A percentile compares a stretch with the other conserved stretches of the same genome.
phyloP scores from a whole-genome alignment of 116 monocot genomes.

The Iris pallida region DNA sequence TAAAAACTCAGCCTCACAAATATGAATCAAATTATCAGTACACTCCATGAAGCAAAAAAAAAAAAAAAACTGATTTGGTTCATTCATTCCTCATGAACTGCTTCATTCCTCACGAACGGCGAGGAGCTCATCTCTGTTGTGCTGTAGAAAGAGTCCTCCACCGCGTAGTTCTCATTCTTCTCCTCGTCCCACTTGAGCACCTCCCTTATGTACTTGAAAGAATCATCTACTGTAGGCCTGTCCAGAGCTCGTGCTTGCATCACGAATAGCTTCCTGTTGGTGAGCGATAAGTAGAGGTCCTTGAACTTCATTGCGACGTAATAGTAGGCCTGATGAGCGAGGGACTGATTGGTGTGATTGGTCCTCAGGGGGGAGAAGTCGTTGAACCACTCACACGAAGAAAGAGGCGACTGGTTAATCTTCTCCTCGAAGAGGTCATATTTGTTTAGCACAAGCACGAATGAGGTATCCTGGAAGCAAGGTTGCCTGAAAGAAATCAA shows the following conservation, averaged over 20 bases:
- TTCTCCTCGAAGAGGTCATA: constrained; percentile 38
- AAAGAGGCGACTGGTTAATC: constrained; percentile 13
- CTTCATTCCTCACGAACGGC: constrained; percentile 44
- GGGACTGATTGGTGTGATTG: constrained; percentile 22
- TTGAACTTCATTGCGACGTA: constrained; percentile 35
- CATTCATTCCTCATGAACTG: no score
- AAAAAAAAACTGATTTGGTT: no score
- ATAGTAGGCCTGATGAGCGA: constrained; percentile 28
- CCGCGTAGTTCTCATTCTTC: constrained; percentile 24
- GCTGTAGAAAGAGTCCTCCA: constrained; percentile 69
- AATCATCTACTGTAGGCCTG: constrained; percentile 23
- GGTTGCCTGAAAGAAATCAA: constrained; percentile 9
- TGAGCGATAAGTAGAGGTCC: constrained; percentile 28
- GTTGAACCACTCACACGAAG: constrained; percentile 25
- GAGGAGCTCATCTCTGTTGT: constrained; percentile 77
- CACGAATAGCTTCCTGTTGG: constrained; percentile 54
- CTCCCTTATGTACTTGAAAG: constrained; percentile 34
- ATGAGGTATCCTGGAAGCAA: constrained; percentile 32
- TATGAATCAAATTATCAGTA: no score
- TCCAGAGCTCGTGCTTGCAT: constrained; percentile 43
- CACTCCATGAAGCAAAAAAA: no score
- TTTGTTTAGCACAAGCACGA: constrained; percentile 36
- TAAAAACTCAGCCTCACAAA: no score
- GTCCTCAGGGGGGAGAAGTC: constrained; percentile 31
- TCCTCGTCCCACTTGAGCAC: constrained; percentile 37